Conservation (phyloP, 1,284 basidiomycete genomes). For the Boletus mariae region DNA sequence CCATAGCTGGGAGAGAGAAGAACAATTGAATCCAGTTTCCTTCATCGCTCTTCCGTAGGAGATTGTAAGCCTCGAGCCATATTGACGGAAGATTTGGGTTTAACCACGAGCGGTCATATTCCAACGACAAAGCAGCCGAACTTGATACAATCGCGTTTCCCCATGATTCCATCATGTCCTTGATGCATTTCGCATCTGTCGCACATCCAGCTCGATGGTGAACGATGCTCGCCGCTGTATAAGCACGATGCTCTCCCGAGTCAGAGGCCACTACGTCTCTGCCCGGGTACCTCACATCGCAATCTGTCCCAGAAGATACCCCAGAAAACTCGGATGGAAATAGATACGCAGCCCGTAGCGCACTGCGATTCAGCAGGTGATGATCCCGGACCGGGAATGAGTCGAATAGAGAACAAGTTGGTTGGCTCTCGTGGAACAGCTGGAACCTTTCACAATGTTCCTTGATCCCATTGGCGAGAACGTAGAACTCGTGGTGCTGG, state of each 20-base stretch:
- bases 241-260: slow-evolving; percentile 16
- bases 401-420: neutral
- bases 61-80: slow-evolving; percentile 35
- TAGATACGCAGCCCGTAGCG: slow-evolving; percentile 4
- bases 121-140: slow-evolving; percentile 11
- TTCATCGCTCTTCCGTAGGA: slow-evolving; percentile 18
- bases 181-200: neutral
- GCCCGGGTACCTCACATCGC: slow-evolving; percentile 16
- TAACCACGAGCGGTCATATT: slow-evolving; percentile 24
- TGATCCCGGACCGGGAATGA: slow-evolving; percentile 6
- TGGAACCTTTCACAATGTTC: slow-evolving; percentile 23
- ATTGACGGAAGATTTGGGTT: slow-evolving; percentile 11
- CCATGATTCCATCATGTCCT: slow-evolving; percentile 16
- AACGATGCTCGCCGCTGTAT: slow-evolving; percentile 9
- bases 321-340: slow-evolving; percentile 7
- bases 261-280: slow-evolving; percentile 13
- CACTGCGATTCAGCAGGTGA: slow-evolving; percentile 15
- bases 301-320: neutral
- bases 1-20: slow-evolving; percentile 34
- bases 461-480: slow-evolving; percentile 27
- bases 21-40: slow-evolving; percentile 23
- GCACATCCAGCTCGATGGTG: neutral
- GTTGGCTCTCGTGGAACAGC: slow-evolving; percentile 2
- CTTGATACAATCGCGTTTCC: neutral
- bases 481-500: slow-evolving; percentile 34